A percentile compares a stretch with the other conserved stretches of the same genome.
phyloP scores from a whole-genome alignment of 1,284 basidiomycete genomes.

The Pseudozyma thailandica region DNA sequence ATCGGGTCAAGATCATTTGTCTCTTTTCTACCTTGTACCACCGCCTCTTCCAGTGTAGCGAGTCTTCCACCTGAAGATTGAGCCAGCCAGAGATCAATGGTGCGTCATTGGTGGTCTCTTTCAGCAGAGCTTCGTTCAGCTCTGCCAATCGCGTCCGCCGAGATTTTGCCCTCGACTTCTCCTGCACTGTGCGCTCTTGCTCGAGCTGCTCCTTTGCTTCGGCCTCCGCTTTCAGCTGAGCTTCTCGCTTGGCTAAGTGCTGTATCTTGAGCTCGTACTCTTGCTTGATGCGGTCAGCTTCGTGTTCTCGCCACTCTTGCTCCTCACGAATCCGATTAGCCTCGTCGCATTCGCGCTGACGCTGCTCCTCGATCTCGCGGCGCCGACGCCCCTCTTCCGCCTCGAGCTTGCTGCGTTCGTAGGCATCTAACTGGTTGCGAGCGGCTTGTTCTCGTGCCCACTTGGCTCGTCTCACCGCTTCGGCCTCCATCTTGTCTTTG shows the following conservation, averaged over 20 bases:
- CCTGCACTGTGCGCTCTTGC: slow-evolving; percentile 7
- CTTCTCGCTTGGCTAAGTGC: slow-evolving; percentile 12
- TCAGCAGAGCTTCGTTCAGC: neutral
- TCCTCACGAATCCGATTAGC: slow-evolving; percentile 18
- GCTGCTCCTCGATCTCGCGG: slow-evolving; percentile 20
- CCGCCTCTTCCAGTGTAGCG: slow-evolving; percentile 18
- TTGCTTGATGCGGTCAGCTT: slow-evolving; percentile 18
- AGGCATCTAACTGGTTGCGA: slow-evolving; percentile 31
- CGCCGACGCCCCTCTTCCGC: slow-evolving; percentile 22
- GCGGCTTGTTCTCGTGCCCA: slow-evolving; percentile 33
- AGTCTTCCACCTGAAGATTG: slow-evolving; percentile 16
- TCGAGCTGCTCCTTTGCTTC: slow-evolving; percentile 12
- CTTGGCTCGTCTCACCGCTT: slow-evolving; percentile 24
- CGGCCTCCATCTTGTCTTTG: slow-evolving; percentile 16
- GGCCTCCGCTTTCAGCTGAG: slow-evolving; percentile 16
- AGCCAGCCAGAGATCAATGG: slow-evolving; percentile 19
- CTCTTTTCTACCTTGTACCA: slow-evolving; percentile 13
- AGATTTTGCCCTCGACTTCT: neutral
- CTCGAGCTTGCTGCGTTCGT: slow-evolving; percentile 34
- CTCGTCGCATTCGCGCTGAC: slow-evolving; percentile 6
- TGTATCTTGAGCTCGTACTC: slow-evolving; percentile 29
- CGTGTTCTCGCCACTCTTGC: slow-evolving; percentile 19
- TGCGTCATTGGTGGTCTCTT: neutral
- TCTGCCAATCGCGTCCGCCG: slow-evolving; percentile 3
- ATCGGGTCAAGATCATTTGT: slow-evolving; percentile 7